These are phyloP conservation scores for Cercospora sesami DNA, from an alignment of 2,329 filamentous ascomycete genomes.

Conservation along the genomic window DNA sequence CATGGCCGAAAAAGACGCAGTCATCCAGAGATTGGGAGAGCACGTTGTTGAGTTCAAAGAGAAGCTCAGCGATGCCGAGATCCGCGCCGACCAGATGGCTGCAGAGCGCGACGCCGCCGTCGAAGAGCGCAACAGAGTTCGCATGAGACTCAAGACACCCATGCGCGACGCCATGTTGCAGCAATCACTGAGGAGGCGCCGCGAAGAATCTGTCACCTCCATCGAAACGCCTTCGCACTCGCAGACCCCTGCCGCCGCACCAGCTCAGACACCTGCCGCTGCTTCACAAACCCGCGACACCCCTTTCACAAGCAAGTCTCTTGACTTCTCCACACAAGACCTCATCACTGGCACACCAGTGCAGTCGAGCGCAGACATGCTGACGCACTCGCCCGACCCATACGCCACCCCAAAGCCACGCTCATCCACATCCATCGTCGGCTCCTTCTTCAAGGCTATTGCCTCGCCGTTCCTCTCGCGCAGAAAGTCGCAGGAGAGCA, in stretches of 20 bases:
- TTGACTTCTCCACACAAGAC: constrained; percentile 13
- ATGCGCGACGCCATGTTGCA: constrained; percentile 13
- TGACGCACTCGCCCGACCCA: constrained; percentile 4
- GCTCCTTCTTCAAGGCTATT: constrained; percentile 21
- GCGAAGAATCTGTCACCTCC: background rate
- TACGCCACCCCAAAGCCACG: constrained; percentile 6
- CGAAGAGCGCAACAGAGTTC: background rate
- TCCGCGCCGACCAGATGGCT: background rate
- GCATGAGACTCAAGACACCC: background rate
- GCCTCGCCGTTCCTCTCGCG: constrained; percentile 21
- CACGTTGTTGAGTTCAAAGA: constrained; percentile 8
- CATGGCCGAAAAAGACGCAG: constrained; percentile 21
- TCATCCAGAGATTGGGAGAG: constrained; percentile 19
- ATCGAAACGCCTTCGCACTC: constrained; percentile 8
- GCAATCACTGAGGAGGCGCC: constrained; percentile 6
- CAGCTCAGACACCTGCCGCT: constrained; percentile 5
- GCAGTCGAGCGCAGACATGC: background rate
- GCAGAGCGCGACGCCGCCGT: constrained; percentile 12
- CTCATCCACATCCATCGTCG: constrained; percentile 17
- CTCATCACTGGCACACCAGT: constrained; percentile 20
- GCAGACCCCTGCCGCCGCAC: background rate
- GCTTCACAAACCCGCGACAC: constrained; percentile 4
- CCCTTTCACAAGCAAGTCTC: constrained; percentile 7
- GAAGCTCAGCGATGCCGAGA: constrained; percentile 7
- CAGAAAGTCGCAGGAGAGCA: constrained; percentile 6